Base-by-base conservation (phyloP, 176 grass and related monocot genomes). In the Bolboschoenus planiculmis region DNA sequence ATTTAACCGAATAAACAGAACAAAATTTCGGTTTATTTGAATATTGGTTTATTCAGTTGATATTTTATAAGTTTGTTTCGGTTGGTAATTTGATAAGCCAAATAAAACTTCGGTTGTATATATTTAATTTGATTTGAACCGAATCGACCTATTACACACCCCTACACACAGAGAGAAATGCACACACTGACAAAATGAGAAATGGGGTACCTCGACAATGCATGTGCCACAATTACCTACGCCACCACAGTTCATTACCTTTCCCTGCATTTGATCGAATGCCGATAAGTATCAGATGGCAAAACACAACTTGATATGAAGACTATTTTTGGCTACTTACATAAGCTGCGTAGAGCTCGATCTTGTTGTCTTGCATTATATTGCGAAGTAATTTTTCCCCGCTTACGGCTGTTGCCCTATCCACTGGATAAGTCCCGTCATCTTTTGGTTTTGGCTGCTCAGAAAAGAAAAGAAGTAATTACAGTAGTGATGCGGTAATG, bases 191-290 rank as follows among this genome's bases (percentile, higher is more conserved):
- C 7, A 73, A 73, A 84, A 29, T 68, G 20, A 84, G 4, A 73
- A 84, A 56, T 56, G 29, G 21, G 3, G 4, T 87, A 93, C 96
- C 92, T 98, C 92, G 13, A 93, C 96, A 64, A 93, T 91, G 87
- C 96, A 98, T 31, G 96, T 98, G 40, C 96, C 92, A 43, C 95
- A 98, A 84, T 90, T 98, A 13, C 95, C 95, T 1, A 88, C 89
- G 16, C 96, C 96, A 11, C 96, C 92, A 71, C 92, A 98, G 86
- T 98, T 98, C 96, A 98, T 95, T 30, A 91, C 87, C 80, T 98
- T 98, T 2, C 96, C 96, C 90, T 98, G 84, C 56, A 82, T 46
- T 46, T 27, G 31, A 63, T 60, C 54, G 14, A 26, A 42, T 56
- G 3, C 2, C 1, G 48, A 80, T 80, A 7, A 48, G 78, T 26